Evolutionary conservation across 306 rosid genomes (phyloP).

Genomic region (Malus fusca): DNA sequence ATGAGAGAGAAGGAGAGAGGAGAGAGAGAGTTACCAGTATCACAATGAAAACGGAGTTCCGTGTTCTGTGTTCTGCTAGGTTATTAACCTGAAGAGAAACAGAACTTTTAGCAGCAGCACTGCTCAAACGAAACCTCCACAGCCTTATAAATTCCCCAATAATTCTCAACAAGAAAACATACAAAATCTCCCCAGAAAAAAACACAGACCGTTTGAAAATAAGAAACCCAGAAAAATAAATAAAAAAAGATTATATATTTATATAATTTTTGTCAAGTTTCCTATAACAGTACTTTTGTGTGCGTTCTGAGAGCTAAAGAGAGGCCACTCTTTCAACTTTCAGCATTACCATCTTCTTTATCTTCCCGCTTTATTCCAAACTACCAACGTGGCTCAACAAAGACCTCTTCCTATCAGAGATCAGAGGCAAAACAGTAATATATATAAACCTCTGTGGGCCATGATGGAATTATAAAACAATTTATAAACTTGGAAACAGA

Average conservation of each 20-base stretch:
- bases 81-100: constrained; percentile 44
- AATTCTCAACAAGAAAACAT: constrained; percentile 7
- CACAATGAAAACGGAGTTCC: constrained; percentile 23
- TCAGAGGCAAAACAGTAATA: constrained; percentile 8
- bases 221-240: not conserved
- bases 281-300: constrained; percentile 12
- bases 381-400: constrained; percentile 56
- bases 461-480: not conserved
- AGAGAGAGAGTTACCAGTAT: constrained; percentile 28
- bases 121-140: constrained; percentile 34
- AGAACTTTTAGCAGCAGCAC: constrained; percentile 24
- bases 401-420: constrained; percentile 39
- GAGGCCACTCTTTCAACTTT: constrained; percentile 19
- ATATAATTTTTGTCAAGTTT: not conserved
- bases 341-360: constrained; percentile 26
- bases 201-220: constrained; percentile 14
- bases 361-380: constrained; percentile 46
- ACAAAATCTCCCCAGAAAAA: constrained; percentile 32
- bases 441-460: constrained; percentile 20
- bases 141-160: constrained; percentile 50
- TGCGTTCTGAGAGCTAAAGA: not conserved
- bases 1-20: constrained; percentile 4
- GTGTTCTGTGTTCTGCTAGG: constrained; percentile 33
- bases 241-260: not conserved
- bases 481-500: too few species aligned